Percentiles rank a stretch among this genome's conserved stretches.
phyloP scores from a whole-genome alignment of 1,284 basidiomycete genomes.

The Moesziomyces sp. region DNA sequence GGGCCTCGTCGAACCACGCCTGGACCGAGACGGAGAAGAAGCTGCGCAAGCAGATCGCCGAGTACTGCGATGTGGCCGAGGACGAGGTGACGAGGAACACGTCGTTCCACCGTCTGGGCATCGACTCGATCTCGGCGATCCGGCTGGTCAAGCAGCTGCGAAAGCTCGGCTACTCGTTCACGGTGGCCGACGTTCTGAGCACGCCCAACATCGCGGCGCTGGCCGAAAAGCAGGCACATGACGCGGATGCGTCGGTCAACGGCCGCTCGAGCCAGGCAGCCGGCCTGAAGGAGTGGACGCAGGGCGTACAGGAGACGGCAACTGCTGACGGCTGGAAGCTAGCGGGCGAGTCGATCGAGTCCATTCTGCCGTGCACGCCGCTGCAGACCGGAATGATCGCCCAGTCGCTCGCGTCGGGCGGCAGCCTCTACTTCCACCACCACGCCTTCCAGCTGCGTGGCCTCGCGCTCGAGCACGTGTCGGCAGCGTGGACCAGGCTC shows the following conservation, averaged over 20 bases:
- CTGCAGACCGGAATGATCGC: constrained; percentile 65
- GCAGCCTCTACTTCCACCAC: constrained; percentile 56
- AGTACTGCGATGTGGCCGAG: constrained; percentile 24
- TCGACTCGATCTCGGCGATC: constrained; percentile 64
- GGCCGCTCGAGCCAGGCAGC: not conserved
- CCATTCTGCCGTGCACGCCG: constrained; percentile 62
- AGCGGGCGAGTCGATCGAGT: constrained; percentile 24
- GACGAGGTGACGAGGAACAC: constrained; percentile 41
- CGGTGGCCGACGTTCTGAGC: constrained; percentile 51
- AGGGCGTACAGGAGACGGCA: constrained; percentile 4
- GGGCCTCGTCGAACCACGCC: constrained; percentile 9
- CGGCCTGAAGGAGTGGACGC: constrained; percentile 10
- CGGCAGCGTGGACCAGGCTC: constrained; percentile 42
- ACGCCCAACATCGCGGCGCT: constrained; percentile 45
- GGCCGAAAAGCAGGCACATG: constrained; percentile 25
- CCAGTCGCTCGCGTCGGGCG: constrained; percentile 49
- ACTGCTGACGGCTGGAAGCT: constrained; percentile 20
- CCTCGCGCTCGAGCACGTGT: constrained; percentile 3
- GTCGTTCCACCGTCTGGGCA: constrained; percentile 61
- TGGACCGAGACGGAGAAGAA: constrained; percentile 38
- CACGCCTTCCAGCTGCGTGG: constrained; percentile 35
- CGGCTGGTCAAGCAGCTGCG: constrained; percentile 47
- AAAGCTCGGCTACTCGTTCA: constrained; percentile 19
- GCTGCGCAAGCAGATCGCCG: constrained; percentile 32
- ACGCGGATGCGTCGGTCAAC: not conserved